Base-by-base conservation (phyloP, 2,329 filamentous ascomycete species). In the Aquanectria penicillioides region DNA sequence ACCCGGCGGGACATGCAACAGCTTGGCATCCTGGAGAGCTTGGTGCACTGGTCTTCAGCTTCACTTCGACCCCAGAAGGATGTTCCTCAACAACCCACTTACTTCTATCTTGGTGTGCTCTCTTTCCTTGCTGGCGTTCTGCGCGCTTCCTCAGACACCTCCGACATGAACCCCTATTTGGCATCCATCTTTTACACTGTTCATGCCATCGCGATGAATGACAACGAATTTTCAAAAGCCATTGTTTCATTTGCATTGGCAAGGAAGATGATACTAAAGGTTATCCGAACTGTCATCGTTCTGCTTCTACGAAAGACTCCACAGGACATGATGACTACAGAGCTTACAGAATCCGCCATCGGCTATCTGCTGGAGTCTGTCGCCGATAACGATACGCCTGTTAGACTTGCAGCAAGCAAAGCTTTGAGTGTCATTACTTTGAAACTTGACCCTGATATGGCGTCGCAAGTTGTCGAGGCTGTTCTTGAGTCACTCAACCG, bases 321-420 rank as follows among this genome's bases (percentile, higher is more conserved):
- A 5, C 77, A 77, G 44, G 77, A 77, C 22, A 72, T 76, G 71
- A 66, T 70, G 11, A 77, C 78, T 48, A 81, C 79, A 4, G 84
- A 85, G 52, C 80, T 90, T 72, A 75, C 97, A 13, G 94, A 98
- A 76, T 89, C 89, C 25, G 86, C 91, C 5, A 93, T 99, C 66
- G 91, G 93, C 51, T 88, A 91, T 69, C 82, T 97, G 3, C 83
- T 99, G 3, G 89, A 92, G 59, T 84, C 85, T 11, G 80, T 98
- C 1, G 88, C 88, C 2, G 95, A 99, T 73, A 91, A 92, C 59
- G 94, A 98, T 69, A 97, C 94, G 0, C 93, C 93, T 0, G 94
- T 99, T 11, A 85, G 95, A 31, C 86, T 97, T 68, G 91, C 94
- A 26, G 92, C 94, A 17, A 97, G 93, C 74, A 99, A 99, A 77